Conservation (phyloP, 2,329 filamentous ascomycete genomes). For the Fusarium goolgardi region DNA sequence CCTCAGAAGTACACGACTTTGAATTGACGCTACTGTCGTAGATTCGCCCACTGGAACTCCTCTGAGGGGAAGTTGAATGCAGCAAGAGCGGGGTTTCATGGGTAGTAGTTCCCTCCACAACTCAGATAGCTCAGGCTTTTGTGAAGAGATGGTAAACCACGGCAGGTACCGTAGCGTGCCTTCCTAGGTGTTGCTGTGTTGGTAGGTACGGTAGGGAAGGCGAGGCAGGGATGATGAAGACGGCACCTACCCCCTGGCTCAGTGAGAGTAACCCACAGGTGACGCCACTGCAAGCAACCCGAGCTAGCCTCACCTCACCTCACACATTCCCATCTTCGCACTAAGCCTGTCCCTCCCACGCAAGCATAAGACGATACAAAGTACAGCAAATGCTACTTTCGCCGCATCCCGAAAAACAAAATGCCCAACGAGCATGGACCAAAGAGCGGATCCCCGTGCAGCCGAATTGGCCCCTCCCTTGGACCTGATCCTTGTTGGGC, state of each 20-base stretch:
- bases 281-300: slow-evolving; percentile 37
- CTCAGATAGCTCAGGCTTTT: slow-evolving; percentile 1
- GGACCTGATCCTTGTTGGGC: slow-evolving; percentile 20
- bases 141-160: slow-evolving; percentile 29
- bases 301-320: slow-evolving; percentile 30
- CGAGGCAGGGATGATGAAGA: slow-evolving; percentile 10
- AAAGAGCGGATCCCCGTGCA: slow-evolving; percentile 47
- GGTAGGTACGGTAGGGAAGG: background rate
- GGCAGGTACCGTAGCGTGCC: slow-evolving; percentile 26
- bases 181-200: background rate
- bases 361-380: slow-evolving; percentile 25
- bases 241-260: slow-evolving; percentile 13
- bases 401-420: slow-evolving; percentile 34
- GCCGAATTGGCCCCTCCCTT: slow-evolving; percentile 44
- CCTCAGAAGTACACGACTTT: slow-evolving; percentile 36
- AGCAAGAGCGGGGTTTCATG: slow-evolving; percentile 30
- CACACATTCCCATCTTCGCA: slow-evolving; percentile 14
- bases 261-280: slow-evolving; percentile 23
- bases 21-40: slow-evolving; percentile 39
- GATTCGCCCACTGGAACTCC: slow-evolving; percentile 16
- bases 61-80: slow-evolving; percentile 42
- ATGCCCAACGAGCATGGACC: slow-evolving; percentile 28
- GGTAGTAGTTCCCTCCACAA: background rate
- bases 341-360: slow-evolving; percentile 24
- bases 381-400: slow-evolving; percentile 24